Evolutionary conservation across 106 monocot genomes (phyloP).

Genomic region (Gastrodia elata): DNA sequence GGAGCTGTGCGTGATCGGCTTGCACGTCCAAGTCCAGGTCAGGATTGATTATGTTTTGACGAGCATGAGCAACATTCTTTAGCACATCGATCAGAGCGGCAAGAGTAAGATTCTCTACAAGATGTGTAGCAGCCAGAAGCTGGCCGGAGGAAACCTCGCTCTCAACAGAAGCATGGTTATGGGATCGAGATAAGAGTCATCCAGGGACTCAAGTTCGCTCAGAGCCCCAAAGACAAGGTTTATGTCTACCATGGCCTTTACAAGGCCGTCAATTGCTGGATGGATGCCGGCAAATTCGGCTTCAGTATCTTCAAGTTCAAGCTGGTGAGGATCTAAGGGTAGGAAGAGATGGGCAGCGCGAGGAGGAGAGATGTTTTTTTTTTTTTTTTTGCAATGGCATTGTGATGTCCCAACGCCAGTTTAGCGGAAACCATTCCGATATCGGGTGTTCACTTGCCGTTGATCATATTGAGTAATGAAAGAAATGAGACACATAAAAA

Average conservation of each 20-base stretch:
- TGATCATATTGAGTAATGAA: too few relatives aligned
- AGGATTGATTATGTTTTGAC: slow-evolving; percentile 57
- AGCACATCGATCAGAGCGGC: slow-evolving; percentile 64
- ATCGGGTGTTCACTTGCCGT: too few relatives aligned
- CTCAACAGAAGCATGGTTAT: slow-evolving; percentile 55
- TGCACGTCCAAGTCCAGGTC: slow-evolving; percentile 89
- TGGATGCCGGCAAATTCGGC: slow-evolving; percentile 51
- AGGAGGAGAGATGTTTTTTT: slow-evolving; percentile 53
- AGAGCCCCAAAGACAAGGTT: slow-evolving; percentile 24
- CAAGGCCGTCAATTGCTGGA: slow-evolving; percentile 50
- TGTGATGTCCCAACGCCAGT: too few relatives aligned
- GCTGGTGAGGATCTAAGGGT: slow-evolving; percentile 43
- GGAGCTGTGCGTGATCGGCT: slow-evolving; percentile 79
- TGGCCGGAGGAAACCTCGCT: slow-evolving; percentile 53
- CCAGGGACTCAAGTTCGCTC: slow-evolving; percentile 30
- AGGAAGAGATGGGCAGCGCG: slow-evolving; percentile 48
- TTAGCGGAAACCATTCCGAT: too few relatives aligned
- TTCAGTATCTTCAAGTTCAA: slow-evolving; percentile 62
- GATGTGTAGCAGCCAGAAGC: slow-evolving; percentile 37
- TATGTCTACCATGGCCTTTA: slow-evolving; percentile 68
- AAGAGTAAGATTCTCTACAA: slow-evolving; percentile 18
- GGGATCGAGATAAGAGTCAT: slow-evolving; percentile 64
- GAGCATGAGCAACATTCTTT: slow-evolving; percentile 16
- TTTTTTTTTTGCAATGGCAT: slow-evolving; percentile 57
- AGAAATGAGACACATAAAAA: too few relatives aligned